Base-by-base conservation (phyloP, 2,329 filamentous ascomycete genomes). In the Volutella citrinella region DNA sequence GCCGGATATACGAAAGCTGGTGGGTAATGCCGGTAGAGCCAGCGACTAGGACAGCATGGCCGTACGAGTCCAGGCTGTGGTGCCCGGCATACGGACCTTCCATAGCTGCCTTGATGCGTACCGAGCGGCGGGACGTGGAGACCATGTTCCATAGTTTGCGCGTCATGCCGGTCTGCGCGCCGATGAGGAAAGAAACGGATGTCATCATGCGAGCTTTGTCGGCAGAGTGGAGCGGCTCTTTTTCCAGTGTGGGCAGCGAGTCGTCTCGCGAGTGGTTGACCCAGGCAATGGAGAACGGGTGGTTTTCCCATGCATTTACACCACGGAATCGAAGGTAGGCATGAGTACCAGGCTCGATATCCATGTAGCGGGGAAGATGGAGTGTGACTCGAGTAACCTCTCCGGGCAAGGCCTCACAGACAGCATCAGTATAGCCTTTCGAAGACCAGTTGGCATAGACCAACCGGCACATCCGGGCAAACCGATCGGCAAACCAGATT, bases 21-120 rank as follows among this genome's bases (percentile, higher is more conserved):
- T 97, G 91, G 2, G 91, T 95, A 64, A 98, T 97, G 43, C 93
- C 93, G 6, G 93, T 89, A 37, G 91, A 87, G 36, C 89, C 90
- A 10, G 91, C 90, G 56, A 96, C 89, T 36, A 98, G 82, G 44
- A 98, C 78, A 27, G 83, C 81, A 26, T 94, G 93, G 23, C 93
- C 91, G 62, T 96, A 97, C 7, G 90, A 96, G 61, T 89, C 82
- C 45, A 97, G 81, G 41, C 80, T 81, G 63, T 95, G 84, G 56
- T 88, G 83, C 25, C 82, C 83, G 5, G 80, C 83, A 57, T 97
- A 97, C 1, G 93, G 91, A 0, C 93, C 93, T 65, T 97, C 93
- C 42, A 94, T 79, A 38, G 86, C 80, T 20, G 87, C 89, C 38
- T 72, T 75, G 35, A 90, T 69, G 10, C 72, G 71, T 40, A 90